Base-by-base conservation (phyloP, 75 land plant species). In the Pinus albicaulis region DNA sequence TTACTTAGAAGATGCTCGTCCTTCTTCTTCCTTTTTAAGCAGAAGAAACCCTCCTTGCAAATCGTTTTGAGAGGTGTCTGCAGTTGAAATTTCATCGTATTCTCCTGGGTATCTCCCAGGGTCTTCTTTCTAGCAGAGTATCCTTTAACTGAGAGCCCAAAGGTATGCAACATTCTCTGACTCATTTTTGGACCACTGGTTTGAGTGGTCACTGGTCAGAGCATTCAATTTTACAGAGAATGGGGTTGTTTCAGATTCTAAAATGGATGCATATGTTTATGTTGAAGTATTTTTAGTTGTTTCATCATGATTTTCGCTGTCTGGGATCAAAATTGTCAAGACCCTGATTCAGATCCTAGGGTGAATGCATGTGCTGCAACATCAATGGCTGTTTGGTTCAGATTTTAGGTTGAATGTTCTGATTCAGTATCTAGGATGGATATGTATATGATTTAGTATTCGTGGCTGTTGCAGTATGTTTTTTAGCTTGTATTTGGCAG, bases 101-200 rank as follows among this genome's bases (percentile, higher is more conserved):
- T 3, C n/a, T 2, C 70, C 36, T 3, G 20, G 23, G 52, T n/a
- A n/a, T n/a, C 44, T 68, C 22, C 19, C 44, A 36, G 20, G 70
- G 38, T 66, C 71, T 66, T 34, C 3, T 38, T 66, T 17, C 44
- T 7, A 20, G 16, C 71, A 7, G 7, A 31, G 20, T 66, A 11
- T 66, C 23, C 22, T 66, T 48, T 7, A 66, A 36, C 48, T 68
- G 48, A 68, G 11, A 68, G 71, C 10, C 23, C 52, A 41, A 68
- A 68, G 71, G 71, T 68, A 68, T 41, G 71, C 71, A 10, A 68
- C 41, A 41, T 41, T 68, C 20, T 68, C 48, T 41, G 71, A 48
- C 53, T 41, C 23, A 3, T 44, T 68, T 68, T 23, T 68, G 48
- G 71, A 66, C 48, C 71, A 38, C 71, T 66, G 71, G 71, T 20